phyloP scores from a whole-genome alignment of 2,329 filamentous ascomycete species.

The Claviceps quebecensis region DNA sequence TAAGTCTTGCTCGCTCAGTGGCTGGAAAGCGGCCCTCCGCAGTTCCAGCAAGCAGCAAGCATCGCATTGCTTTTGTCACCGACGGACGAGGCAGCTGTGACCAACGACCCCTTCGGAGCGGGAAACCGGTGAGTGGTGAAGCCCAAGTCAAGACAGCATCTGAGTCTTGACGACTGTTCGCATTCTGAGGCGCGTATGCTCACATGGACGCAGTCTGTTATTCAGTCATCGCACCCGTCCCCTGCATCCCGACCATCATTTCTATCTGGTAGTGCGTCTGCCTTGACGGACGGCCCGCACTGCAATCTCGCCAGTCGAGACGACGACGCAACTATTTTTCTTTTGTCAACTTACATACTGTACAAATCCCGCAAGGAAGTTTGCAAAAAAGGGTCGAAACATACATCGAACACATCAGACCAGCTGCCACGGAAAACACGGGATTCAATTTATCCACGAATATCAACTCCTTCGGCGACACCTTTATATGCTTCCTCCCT shows the following conservation, averaged over 20 bases:
- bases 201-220: not conserved
- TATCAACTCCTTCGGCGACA: not conserved
- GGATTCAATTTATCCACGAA: not conserved
- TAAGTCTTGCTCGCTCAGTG: constrained; percentile 7
- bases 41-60: constrained; percentile 3
- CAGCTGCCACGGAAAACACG: not conserved
- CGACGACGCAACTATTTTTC: constrained; percentile 1
- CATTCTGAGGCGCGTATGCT: not conserved
- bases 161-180: not conserved
- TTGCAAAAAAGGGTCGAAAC: not conserved
- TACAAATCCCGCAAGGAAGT: not conserved
- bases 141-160: not conserved
- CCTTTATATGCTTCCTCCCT: not conserved
- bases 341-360: constrained; percentile 1
- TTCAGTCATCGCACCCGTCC: not conserved
- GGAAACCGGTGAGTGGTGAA: constrained; percentile 3
- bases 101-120: not conserved
- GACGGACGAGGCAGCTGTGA: not conserved
- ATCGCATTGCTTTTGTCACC: not conserved
- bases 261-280: not conserved
- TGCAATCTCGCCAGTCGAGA: not conserved
- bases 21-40: constrained; percentile 3
- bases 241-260: not conserved
- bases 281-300: not conserved
- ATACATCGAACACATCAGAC: not conserved